phyloP scores from a whole-genome alignment of 2,329 filamentous ascomycete genomes.

The Metarhizium guizhouense region DNA sequence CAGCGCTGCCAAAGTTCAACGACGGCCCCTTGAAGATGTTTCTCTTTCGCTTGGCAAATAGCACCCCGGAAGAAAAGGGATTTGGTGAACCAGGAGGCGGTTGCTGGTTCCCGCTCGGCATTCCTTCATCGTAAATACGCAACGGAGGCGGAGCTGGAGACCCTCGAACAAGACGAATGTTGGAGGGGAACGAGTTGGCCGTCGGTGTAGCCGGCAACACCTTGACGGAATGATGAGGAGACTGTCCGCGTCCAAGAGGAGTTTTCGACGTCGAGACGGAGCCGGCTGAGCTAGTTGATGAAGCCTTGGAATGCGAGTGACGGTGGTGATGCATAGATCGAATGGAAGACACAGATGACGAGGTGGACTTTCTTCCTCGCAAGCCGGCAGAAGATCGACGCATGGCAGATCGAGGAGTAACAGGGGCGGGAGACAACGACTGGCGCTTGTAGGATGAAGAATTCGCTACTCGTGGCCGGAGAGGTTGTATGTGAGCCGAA shows the following conservation, averaged over 20 bases:
- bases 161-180: slow-evolving; percentile 70
- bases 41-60: slow-evolving; percentile 75
- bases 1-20: slow-evolving; percentile 41
- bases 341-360: slow-evolving; percentile 87
- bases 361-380: slow-evolving; percentile 88
- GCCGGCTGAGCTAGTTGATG: slow-evolving; percentile 77
- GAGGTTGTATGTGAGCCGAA: slow-evolving; percentile 16
- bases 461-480: slow-evolving; percentile 21
- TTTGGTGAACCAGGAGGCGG: slow-evolving; percentile 42
- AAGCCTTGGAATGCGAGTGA: slow-evolving; percentile 87
- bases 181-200: slow-evolving; percentile 65
- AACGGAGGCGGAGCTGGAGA: slow-evolving; percentile 42
- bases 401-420: slow-evolving; percentile 82
- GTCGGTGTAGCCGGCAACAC: slow-evolving; percentile 89
- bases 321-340: slow-evolving; percentile 82
- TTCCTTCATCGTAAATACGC: slow-evolving; percentile 49
- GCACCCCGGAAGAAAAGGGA: slow-evolving; percentile 52
- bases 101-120: slow-evolving; percentile 33
- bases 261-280: slow-evolving; percentile 64
- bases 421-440: slow-evolving; percentile 75
- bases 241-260: slow-evolving; percentile 54
- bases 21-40: slow-evolving; percentile 76
- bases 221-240: slow-evolving; percentile 85
- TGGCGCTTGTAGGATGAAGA: slow-evolving; percentile 55
- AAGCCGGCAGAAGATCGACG: slow-evolving; percentile 76